Percentiles rank a stretch among this genome's conserved stretches.
Conservation (phyloP, 1,139 yeast species). For the Kluyveromyces sp. region DNA sequence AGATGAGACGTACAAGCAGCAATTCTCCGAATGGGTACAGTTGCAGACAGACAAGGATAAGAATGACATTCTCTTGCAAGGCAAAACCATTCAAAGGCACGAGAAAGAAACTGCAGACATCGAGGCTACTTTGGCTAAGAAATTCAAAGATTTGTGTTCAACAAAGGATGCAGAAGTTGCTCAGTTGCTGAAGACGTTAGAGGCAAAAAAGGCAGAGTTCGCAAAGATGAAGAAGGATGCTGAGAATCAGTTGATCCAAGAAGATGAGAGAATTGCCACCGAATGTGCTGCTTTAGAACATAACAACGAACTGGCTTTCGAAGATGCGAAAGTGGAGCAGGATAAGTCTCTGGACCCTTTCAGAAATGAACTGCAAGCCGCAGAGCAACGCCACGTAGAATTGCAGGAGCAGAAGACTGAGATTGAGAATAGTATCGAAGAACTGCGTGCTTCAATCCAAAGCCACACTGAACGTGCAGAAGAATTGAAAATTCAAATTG, state of each 20-base stretch:
- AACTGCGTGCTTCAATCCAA: slow-evolving; percentile 22
- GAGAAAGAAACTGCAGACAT: slow-evolving; percentile 23
- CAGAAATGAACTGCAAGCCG: slow-evolving; percentile 23
- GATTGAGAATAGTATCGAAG: slow-evolving; percentile 21
- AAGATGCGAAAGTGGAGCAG: slow-evolving; percentile 25
- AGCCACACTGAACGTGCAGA: slow-evolving; percentile 23
- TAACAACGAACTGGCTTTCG: slow-evolving; percentile 11
- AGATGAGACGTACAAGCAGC: slow-evolving; percentile 36
- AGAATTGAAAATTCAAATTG: slow-evolving; percentile 21
- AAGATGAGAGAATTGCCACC: slow-evolving; percentile 30
- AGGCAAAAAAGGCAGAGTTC: slow-evolving; percentile 31
- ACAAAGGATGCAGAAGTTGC: slow-evolving; percentile 25
- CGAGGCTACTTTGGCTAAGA: slow-evolving; percentile 24
- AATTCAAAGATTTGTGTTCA: slow-evolving; percentile 24
- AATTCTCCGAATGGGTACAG: slow-evolving; percentile 18
- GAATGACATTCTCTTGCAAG: slow-evolving; percentile 22
- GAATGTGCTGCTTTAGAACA: slow-evolving; percentile 23
- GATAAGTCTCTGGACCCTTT: slow-evolving; percentile 25
- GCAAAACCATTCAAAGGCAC: slow-evolving; percentile 28
- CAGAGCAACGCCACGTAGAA: slow-evolving; percentile 25
- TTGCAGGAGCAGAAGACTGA: slow-evolving; percentile 24
- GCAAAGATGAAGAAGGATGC: slow-evolving; percentile 21
- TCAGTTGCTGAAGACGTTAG: slow-evolving; percentile 20
- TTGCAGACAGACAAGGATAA: slow-evolving; percentile 18
- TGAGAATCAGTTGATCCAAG: slow-evolving; percentile 31